Base-by-base conservation (phyloP, 805 yeast genomes). In the Starmerella apis region DNA sequence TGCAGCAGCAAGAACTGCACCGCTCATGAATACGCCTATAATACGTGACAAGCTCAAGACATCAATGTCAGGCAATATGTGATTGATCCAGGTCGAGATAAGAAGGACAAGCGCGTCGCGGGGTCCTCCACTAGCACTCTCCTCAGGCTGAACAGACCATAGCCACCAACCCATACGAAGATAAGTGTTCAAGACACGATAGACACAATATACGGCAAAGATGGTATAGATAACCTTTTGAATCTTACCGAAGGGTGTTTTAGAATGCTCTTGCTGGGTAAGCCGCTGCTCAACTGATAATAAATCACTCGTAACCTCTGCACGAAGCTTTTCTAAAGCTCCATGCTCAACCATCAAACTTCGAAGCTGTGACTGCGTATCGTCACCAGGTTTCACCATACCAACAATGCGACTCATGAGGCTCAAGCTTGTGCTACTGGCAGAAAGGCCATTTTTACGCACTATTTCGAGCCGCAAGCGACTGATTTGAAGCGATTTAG, bases 191-290 rank as follows among this genome's bases (percentile, higher is more conserved):
- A 61, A 35, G 13, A 70, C 61, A n/a, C 73, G 58, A 60, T 70
- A 70, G 10, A 70, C 56, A 50, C 74, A 70, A 61, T 70, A 70
- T 8, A 65, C 35, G 7, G 73, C 63, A 50, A 70, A 70, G 8
- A 61, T 50, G 6, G 58, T 53, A 52, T 64, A 67, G 10, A 61
- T 50, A 18, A 53, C 31, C 10, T 49, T 43, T 47, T 58, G 53
- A 13, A 66, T 18, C 30, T 58, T 49, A 13, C 74, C 74, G 14
- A 52, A 32, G 2, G 61, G 33, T 10, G 73, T 70, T 22, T 51
- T 46, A 3, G 53, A 53, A 28, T 49, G 53, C 25, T 44, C 35
- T 46, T 67, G 69, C 30, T 56, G 54, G 31, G 46, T 41, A 33
- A 59, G 56, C 7, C 63, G 56, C 30, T 54, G 50, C 41, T 59